phyloP scores from a whole-genome alignment of 2,329 filamentous ascomycete genomes.

The Trichoderma gracile region DNA sequence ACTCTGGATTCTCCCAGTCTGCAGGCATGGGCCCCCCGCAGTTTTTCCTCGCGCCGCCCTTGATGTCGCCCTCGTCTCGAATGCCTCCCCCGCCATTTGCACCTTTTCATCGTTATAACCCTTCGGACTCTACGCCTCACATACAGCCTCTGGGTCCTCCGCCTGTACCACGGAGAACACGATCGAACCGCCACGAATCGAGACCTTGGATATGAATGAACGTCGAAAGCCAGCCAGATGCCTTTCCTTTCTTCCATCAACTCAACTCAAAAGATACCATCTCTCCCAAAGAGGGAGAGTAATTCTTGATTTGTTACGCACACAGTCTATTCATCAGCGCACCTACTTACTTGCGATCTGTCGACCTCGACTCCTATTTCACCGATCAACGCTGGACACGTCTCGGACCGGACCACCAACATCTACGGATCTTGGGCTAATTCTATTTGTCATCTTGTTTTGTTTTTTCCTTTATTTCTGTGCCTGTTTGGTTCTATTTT shows the following conservation, averaged over 20 bases:
- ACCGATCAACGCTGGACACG: background rate
- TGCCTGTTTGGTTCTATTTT: background rate
- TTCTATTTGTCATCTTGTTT: conserved; percentile 5
- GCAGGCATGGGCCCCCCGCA: background rate
- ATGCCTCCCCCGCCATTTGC: conserved; percentile 16
- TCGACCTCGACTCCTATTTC: background rate
- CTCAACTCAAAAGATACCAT: too few relatives aligned
- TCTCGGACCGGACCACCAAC: background rate
- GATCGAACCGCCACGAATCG: background rate
- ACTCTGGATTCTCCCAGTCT: conserved; percentile 19
- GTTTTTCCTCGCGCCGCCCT: conserved; percentile 19
- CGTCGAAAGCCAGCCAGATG: background rate
- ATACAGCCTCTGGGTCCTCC: conserved; percentile 7
- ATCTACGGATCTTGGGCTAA: conserved; percentile 1
- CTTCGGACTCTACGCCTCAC: conserved; percentile 9
- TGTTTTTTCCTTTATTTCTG: background rate
- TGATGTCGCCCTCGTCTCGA: conserved; percentile 1
- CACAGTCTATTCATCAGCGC: background rate
- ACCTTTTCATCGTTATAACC: background rate
- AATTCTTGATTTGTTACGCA: too few relatives aligned
- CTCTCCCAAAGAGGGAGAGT: too few relatives aligned
- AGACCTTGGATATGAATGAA: conserved; percentile 8
- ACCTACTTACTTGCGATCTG: background rate
- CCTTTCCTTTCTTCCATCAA: too few relatives aligned
- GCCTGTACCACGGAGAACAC: conserved; percentile 11